Evolutionary conservation across 257 asterid genomes (phyloP).

Genomic region (Solanum ossicruentum): DNA sequence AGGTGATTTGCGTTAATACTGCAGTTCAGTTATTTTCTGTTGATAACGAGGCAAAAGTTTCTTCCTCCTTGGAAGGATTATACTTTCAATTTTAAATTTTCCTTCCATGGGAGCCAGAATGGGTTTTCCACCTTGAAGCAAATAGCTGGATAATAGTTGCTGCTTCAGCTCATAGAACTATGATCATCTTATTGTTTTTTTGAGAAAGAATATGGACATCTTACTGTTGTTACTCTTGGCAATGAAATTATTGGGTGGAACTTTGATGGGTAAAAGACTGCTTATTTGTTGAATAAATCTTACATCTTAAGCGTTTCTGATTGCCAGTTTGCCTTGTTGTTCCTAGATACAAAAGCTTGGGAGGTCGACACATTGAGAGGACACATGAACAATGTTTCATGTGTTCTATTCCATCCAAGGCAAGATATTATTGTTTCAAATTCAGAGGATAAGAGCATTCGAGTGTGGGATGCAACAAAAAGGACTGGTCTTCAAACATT

Average conservation of each 20-base stretch:
- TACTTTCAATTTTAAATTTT: neutral
- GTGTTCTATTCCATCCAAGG: slow-evolving; percentile 76
- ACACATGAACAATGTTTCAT: slow-evolving; percentile 95
- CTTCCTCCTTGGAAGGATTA: neutral
- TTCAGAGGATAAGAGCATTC: slow-evolving; percentile 94
- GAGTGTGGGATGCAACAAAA: slow-evolving; percentile 99
- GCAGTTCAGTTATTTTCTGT: neutral
- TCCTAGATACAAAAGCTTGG: slow-evolving; percentile 96
- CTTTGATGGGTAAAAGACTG: neutral
- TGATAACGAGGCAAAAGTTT: neutral
- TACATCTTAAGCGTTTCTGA: neutral
- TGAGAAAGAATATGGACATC: neutral
- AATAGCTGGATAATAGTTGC: neutral
- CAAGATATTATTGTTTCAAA: slow-evolving; percentile 94
- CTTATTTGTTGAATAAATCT: neutral
- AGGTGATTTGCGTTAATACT: neutral
- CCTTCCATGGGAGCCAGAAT: neutral
- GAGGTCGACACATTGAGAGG: slow-evolving; percentile 99
- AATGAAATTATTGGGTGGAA: neutral
- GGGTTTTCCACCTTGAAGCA: neutral
- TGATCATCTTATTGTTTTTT: neutral
- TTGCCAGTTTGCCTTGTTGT: neutral
- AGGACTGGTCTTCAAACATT: slow-evolving; percentile 96
- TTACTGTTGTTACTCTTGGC: neutral
- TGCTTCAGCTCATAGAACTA: neutral